These are phyloP conservation scores for Basidiobolus meristosporus DNA, from an alignment of 371 early-diverging fungal species.

Conservation along the genomic window DNA sequence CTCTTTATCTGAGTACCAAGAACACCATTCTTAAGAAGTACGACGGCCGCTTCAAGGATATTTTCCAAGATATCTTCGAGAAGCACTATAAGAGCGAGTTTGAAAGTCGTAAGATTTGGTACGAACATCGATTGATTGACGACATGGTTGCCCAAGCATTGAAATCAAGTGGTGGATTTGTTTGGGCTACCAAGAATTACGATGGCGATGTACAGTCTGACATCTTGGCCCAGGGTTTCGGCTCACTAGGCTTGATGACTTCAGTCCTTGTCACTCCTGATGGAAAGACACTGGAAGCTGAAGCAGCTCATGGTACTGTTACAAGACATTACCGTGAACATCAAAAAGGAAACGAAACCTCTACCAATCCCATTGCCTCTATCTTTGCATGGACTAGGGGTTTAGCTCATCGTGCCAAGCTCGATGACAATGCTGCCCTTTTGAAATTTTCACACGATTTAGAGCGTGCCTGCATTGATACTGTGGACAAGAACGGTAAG, in stretches of 20 bases:
- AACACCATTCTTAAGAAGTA: slow-evolving; percentile 94
- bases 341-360: slow-evolving; percentile 78
- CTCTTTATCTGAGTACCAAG: slow-evolving; percentile 90
- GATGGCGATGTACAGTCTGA: slow-evolving; percentile 92
- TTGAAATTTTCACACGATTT: slow-evolving; percentile 55
- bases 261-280: slow-evolving; percentile 88
- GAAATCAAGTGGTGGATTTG: slow-evolving; percentile 86
- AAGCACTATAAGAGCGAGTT: slow-evolving; percentile 46
- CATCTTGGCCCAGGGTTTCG: slow-evolving; percentile 85
- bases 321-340: slow-evolving; percentile 94
- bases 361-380: slow-evolving; percentile 92
- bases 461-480: slow-evolving; percentile 75
- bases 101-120: slow-evolving; percentile 68
- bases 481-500: slow-evolving; percentile 60
- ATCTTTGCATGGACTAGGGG: slow-evolving; percentile 98
- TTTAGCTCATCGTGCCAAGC: slow-evolving; percentile 82
- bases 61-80: slow-evolving; percentile 80
- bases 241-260: slow-evolving; percentile 88
- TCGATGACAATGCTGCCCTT: slow-evolving; percentile 66
- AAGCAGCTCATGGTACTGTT: slow-evolving; percentile 95
- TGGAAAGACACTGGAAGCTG: slow-evolving; percentile 85
- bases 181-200: slow-evolving; percentile 94
- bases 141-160: slow-evolving; percentile 96
- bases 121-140: slow-evolving; percentile 93
- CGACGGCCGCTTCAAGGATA: slow-evolving; percentile 96